Evolutionary conservation across 2,329 filamentous ascomycete genomes (phyloP), one percentile per base, ranked within the genome.

Genomic region (Microcera coccophila): DNA sequence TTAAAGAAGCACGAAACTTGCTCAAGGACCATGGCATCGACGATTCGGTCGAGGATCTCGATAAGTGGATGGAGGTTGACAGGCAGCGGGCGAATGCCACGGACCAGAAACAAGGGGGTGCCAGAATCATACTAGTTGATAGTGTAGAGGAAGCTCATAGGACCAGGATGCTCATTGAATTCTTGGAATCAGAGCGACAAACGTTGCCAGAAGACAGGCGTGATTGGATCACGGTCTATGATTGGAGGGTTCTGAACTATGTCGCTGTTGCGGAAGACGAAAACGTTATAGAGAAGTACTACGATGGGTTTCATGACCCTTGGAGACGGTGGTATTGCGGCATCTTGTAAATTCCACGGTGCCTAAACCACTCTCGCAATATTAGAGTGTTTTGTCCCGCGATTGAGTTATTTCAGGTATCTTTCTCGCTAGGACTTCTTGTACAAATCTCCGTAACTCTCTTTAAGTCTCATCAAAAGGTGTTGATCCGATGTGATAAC

Each of bases 401-500:
- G 15, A 15, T 17, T 26, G 12, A 36, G 22, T 7, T 33, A n/a
- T 19, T 26, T n/a, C 10, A 32, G n/a, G n/a, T n/a, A n/a, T n/a
- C n/a, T 18, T 14, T 14, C 41, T 35, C 11, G 12, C 33, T 57
- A 48, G 22, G 55, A 49, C 40, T 69, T 61, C 17, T 72, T 66
- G 22, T 83, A 83, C 52, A 83, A 47, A 17, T 72, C 66, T 8
- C 74, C 57, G 57, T 85, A 85, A 8, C 73, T 82, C 16, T 74
- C 79, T 47, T 68, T 74, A 39, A 85, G 62, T 41, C 81, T 69
- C 71, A 79, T 80, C 50, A 75, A 70, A 43, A 85, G 60, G 61
- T 85, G 82, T 59, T 84, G 78, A 51, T 76, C 71, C 2, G 82
- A 81, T 1, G 81, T 85, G 59, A 85, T 62, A 2, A 79, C 74